Base-by-base conservation (phyloP, 83 land plant species). In the Picea mariana region DNA sequence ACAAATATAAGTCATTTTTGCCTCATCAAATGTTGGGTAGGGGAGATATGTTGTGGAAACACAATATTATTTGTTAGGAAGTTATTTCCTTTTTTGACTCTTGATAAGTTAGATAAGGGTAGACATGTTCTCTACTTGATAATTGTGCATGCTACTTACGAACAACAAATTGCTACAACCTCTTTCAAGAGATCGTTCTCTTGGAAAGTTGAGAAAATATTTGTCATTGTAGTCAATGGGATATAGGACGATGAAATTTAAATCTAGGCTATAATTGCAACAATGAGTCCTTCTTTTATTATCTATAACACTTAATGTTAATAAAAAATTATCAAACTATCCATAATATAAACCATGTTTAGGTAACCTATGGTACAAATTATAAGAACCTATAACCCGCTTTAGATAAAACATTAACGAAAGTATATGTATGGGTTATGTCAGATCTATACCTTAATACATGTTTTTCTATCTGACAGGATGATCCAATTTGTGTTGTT, bases 401-500 rank as follows among this genome's bases (percentile, higher is more conserved):
- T 26, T 67, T 67, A 66, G 26, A 13, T 13, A 67, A 12, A 67
- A 5, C 31, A 13, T 27, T 27, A 27, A 27, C 3, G 5, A 26
- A 67, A 71, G 49, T 69, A 34, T 71, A 3, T 20, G 4, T 38
- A 34, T 71, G 49, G 75, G 9, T 38, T 15, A 17, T 34, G 44
- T 38, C 49, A 40, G 75, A 38, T 6, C 6, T 38, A 12, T 71
- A 71, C 40, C 75, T 71, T 42, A 71, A 71, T 17, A 71, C 40
- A 40, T 38, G 75, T 38, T 34, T 20, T 71, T 38, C 47, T 20
- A 2, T 15, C 18, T 16, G 4, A 34, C 80, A 95, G 44, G 97
- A 93, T 83, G 96, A 95, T 86, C 94, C 97, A 49, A 68, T 90
- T 6, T 95, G 97, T 86, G 85, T 87, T 81, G 88, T 87, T 64